These are phyloP conservation scores for Salix brachista DNA, from an alignment of 345 rosid genomes.

Conservation along the genomic window DNA sequence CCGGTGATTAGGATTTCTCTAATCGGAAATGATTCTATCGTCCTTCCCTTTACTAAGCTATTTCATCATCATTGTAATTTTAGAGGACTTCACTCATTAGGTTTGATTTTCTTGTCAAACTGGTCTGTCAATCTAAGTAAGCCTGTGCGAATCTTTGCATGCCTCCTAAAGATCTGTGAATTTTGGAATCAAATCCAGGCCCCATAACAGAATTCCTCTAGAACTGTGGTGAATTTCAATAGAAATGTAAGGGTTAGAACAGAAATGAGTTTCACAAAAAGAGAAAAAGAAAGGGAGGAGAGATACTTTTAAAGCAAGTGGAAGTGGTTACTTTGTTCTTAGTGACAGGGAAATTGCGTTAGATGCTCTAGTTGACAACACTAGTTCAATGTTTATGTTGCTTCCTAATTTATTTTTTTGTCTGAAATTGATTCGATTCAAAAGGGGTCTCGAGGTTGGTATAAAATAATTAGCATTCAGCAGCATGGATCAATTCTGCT, in stretches of 20 bases:
- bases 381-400: background rate
- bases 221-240: background rate
- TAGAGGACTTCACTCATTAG: background rate
- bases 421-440: constrained; percentile 4
- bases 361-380: constrained; percentile 4
- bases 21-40: background rate
- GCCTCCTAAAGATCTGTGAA: background rate
- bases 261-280: background rate
- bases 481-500: background rate
- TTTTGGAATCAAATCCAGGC: background rate
- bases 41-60: background rate
- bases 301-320: background rate
- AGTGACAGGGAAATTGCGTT: background rate
- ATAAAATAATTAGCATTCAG: background rate
- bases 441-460: background rate
- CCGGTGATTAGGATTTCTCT: background rate
- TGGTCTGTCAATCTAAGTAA: background rate
- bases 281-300: background rate
- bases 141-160: background rate
- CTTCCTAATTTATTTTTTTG: background rate
- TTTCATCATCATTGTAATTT: background rate
- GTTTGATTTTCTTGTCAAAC: background rate
- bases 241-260: background rate
- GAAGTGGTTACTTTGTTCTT: background rate
- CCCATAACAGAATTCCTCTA: background rate